Conservation (phyloP, 192 early-diverging fungal species). For the Backusella psychrophila region DNA sequence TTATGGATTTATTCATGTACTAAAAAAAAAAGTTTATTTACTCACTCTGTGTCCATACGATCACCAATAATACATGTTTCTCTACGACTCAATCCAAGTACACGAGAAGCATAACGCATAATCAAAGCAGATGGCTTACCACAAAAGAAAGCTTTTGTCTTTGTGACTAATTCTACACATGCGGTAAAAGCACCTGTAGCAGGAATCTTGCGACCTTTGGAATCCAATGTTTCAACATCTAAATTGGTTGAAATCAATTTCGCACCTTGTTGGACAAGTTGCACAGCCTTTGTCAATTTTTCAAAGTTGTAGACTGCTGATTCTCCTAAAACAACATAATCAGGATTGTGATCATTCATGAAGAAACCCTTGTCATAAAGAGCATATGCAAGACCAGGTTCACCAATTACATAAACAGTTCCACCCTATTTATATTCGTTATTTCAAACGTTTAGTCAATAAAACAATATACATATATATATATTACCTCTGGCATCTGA, state of each 20-base stretch:
- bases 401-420: constrained; percentile 56
- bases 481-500: constrained; percentile 44
- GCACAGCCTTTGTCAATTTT: constrained; percentile 51
- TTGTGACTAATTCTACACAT: constrained; percentile 54
- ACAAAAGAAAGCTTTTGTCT: constrained; percentile 57
- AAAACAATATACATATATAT: too few species aligned
- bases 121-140: constrained; percentile 57
- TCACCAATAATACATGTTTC: constrained; percentile 66
- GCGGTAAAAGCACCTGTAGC: constrained; percentile 56
- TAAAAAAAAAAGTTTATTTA: too few species aligned
- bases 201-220: constrained; percentile 46
- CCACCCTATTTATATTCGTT: constrained; percentile 21
- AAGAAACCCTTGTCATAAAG: constrained; percentile 58
- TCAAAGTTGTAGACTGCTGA: constrained; percentile 47
- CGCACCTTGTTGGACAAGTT: constrained; percentile 50
- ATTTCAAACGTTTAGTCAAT: background rate
- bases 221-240: constrained; percentile 49
- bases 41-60: constrained; percentile 60
- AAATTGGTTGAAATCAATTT: constrained; percentile 63
- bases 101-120: constrained; percentile 54
- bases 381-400: constrained; percentile 53
- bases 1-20: background rate
- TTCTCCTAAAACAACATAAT: constrained; percentile 62
- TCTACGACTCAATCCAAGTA: constrained; percentile 46
- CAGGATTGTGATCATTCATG: constrained; percentile 57